Conservation (phyloP, 345 rosid genomes). For the Moricandia arvensis region DNA sequence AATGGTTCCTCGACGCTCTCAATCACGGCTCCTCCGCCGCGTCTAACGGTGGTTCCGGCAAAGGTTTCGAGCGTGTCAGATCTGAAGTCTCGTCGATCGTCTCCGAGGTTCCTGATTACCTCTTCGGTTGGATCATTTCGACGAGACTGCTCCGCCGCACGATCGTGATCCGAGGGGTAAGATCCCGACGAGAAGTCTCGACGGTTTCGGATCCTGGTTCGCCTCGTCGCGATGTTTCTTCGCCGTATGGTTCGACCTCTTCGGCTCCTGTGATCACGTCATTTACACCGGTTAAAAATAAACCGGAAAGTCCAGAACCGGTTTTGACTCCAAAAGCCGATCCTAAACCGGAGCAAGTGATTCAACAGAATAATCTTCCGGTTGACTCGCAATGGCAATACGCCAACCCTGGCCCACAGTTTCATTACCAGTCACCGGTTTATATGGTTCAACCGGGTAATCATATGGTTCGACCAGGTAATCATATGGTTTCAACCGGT, state of each 20-base stretch:
- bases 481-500: constrained; percentile 53
- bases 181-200: constrained; percentile 56
- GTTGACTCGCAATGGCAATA: constrained; percentile 62
- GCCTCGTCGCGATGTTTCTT: constrained; percentile 68
- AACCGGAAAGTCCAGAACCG: constrained; percentile 51
- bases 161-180: constrained; percentile 53
- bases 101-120: constrained; percentile 87
- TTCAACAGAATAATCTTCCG: constrained; percentile 46
- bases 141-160: constrained; percentile 50
- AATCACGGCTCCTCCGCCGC: constrained; percentile 48
- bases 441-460: constrained; percentile 15
- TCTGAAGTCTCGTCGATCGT: constrained; percentile 86
- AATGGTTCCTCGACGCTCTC: constrained; percentile 91
- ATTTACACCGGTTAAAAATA: constrained; percentile 60
- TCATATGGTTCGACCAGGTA: constrained; percentile 42
- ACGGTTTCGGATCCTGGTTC: constrained; percentile 83
- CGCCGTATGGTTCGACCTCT: constrained; percentile 68
- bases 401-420: constrained; percentile 37
- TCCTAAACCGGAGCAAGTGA: constrained; percentile 38
- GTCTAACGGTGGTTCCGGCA: constrained; percentile 27
- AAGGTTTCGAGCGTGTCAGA: constrained; percentile 65
- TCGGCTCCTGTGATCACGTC: constrained; percentile 50
- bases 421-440: constrained; percentile 65
- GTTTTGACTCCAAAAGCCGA: constrained; percentile 29
- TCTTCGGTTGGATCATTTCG: constrained; percentile 83